Percentiles rank a stretch among this genome's conserved stretches.
Evolutionary conservation across 257 asterid genomes (phyloP).

Genomic region (Gentiana dahurica): DNA sequence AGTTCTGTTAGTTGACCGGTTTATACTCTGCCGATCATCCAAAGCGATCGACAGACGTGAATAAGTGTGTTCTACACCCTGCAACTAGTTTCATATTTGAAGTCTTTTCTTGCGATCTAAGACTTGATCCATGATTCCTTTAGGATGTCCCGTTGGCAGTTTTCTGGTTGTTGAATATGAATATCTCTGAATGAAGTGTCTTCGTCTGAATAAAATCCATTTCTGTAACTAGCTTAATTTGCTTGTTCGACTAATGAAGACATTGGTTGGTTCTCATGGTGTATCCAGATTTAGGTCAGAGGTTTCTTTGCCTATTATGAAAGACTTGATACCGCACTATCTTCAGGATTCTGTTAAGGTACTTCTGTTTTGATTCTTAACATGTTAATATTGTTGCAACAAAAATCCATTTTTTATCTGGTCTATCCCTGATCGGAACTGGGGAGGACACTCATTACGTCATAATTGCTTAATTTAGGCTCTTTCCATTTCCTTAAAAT

Average conservation of each 20-base stretch:
- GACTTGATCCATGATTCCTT: too few species aligned
- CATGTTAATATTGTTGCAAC: neutral
- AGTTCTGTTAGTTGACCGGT: too few species aligned
- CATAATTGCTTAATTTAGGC: too few species aligned
- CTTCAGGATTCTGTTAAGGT: constrained; percentile 94
- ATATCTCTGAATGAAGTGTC: neutral
- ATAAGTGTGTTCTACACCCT: too few species aligned
- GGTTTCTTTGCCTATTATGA: constrained; percentile 77
- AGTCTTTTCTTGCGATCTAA: too few species aligned
- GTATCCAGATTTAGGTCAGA: constrained; percentile 78
- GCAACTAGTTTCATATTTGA: too few species aligned
- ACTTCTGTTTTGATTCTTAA: constrained; percentile 9
- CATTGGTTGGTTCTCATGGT: constrained; percentile 14
- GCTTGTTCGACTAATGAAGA: neutral
- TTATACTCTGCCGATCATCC: too few species aligned
- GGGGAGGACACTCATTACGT: too few species aligned
- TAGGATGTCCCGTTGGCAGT: too few species aligned
- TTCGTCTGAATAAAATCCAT: neutral
- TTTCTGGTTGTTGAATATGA: neutral
- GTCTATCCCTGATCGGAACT: neutral
- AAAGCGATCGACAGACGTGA: too few species aligned
- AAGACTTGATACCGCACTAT: constrained; percentile 86
- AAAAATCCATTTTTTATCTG: neutral
- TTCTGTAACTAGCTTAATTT: neutral
- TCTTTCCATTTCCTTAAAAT: too few species aligned